phyloP scores from a whole-genome alignment of 129 eudicot genomes.

The Artemisia annua region DNA sequence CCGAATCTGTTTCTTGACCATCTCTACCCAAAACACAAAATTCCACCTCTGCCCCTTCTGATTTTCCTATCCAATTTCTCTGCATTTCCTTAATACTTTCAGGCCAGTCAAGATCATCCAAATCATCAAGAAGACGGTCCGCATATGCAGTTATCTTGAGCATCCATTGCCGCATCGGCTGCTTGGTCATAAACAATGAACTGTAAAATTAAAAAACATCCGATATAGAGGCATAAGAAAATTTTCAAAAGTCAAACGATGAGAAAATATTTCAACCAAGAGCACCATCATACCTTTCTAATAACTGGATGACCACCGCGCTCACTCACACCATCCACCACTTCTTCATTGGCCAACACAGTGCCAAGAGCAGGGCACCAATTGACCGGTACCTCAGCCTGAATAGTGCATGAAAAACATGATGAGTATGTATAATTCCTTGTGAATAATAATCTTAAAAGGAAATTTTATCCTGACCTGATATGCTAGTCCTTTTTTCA shows the following conservation, averaged over 20 bases:
- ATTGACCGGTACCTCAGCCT: slow-evolving; percentile 99
- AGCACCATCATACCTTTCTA: slow-evolving; percentile 63
- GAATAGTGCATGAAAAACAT: slow-evolving; percentile 12
- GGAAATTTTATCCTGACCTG: slow-evolving; percentile 49
- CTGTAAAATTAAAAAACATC: slow-evolving; percentile 78
- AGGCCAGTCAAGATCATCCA: slow-evolving; percentile 99
- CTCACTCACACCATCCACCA: slow-evolving; percentile 94
- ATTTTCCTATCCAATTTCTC: slow-evolving; percentile 96
- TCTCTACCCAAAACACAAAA: slow-evolving; percentile 50
- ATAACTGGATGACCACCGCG: slow-evolving; percentile 98
- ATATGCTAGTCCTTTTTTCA: slow-evolving; percentile 89
- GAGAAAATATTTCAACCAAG: neutral
- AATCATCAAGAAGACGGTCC: slow-evolving; percentile 95
- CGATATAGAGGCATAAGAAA: slow-evolving; percentile 47
- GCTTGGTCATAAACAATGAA: slow-evolving; percentile 90
- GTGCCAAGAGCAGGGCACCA: slow-evolving; percentile 99
- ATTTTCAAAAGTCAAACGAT: neutral
- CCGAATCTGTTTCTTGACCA: slow-evolving; percentile 49
- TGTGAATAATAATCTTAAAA: neutral
- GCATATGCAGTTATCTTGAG: slow-evolving; percentile 96
- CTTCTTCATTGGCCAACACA: slow-evolving; percentile 98
- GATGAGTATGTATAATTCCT: neutral
- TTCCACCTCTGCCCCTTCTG: slow-evolving; percentile 93
- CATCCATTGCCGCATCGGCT: slow-evolving; percentile 99
- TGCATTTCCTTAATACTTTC: slow-evolving; percentile 99